These are phyloP conservation scores for Dactylonectria macrodidyma DNA, from an alignment of 2,329 filamentous ascomycete genomes.

Conservation along the genomic window DNA sequence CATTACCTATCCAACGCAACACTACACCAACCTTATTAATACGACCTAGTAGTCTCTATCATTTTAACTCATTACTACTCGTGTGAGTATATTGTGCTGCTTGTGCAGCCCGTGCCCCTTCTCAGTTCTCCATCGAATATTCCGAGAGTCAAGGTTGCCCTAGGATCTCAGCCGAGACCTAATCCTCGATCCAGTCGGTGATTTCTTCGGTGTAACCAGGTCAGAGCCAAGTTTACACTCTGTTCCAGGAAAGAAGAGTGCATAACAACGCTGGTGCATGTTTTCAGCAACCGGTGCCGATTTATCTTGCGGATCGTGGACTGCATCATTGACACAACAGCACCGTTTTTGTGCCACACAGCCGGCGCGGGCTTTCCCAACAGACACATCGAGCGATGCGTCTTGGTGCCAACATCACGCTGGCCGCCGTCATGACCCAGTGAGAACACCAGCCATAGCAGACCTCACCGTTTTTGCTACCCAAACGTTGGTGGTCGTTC, in stretches of 20 bases:
- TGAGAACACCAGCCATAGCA: conserved; percentile 47
- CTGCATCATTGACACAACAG: not conserved
- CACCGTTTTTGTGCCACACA: not conserved
- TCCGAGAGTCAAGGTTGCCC: not conserved
- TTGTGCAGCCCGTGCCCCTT: not conserved
- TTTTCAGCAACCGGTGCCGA: not conserved
- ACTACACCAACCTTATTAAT: not conserved
- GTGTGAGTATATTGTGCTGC: not conserved
- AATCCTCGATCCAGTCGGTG: not conserved
- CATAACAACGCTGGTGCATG: not conserved
- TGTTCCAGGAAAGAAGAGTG: not conserved
- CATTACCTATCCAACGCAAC: not conserved
- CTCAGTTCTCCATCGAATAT: not conserved
- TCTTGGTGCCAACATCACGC: not conserved
- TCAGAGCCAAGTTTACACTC: not conserved
- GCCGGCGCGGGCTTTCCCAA: not conserved
- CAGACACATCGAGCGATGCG: not conserved
- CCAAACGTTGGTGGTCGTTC: conserved; percentile 48
- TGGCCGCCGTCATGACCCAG: conserved; percentile 32
- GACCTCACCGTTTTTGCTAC: conserved; percentile 51
- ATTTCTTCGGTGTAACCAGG: not conserved
- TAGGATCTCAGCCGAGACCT: not conserved
- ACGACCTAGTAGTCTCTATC: not conserved
- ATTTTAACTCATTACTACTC: not conserved
- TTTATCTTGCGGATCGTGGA: not conserved